A percentile compares a stretch with the other conserved stretches of the same genome.
These are phyloP conservation scores for Cucurbitaria berberidis DNA, from an alignment of 2,329 filamentous ascomycete species.

Conservation along the genomic window DNA sequence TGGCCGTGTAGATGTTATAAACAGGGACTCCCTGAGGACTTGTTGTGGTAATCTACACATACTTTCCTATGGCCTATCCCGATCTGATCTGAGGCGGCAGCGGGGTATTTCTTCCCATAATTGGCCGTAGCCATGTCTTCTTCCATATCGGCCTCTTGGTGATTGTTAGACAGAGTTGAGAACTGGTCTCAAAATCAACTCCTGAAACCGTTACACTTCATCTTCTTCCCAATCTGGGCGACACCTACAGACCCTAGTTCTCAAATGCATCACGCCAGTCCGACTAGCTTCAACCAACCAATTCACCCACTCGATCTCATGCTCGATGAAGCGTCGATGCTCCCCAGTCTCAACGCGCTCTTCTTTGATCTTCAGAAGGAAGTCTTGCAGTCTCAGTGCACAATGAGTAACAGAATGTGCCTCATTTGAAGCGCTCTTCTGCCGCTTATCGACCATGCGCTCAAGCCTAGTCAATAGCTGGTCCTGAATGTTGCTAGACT, in stretches of 20 bases:
- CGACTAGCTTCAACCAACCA: constrained; percentile 35
- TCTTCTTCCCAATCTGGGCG: constrained; percentile 32
- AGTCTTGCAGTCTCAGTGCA: constrained; percentile 25
- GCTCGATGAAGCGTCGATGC: constrained; percentile 21
- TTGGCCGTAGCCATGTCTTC: neutral
- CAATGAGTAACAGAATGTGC: constrained; percentile 7
- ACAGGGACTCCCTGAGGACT: no score
- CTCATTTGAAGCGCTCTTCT: neutral
- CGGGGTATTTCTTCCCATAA: no score
- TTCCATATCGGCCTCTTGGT: neutral
- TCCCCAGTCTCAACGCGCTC: constrained; percentile 34
- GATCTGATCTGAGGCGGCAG: no score
- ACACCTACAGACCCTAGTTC: constrained; percentile 31
- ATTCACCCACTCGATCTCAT: constrained; percentile 39
- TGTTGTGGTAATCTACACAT: no score
- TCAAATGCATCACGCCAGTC: constrained; percentile 40
- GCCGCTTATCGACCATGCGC: constrained; percentile 24
- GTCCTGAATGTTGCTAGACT: constrained; percentile 25
- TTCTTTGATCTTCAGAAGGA: constrained; percentile 18
- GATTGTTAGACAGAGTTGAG: neutral
- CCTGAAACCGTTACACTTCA: neutral
- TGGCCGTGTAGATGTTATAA: no score
- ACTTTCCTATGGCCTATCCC: no score
- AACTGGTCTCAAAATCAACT: neutral
- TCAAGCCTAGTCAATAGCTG: constrained; percentile 27